phyloP scores from a whole-genome alignment of 2,329 filamentous ascomycete genomes.

The Fusarium caatingaense region DNA sequence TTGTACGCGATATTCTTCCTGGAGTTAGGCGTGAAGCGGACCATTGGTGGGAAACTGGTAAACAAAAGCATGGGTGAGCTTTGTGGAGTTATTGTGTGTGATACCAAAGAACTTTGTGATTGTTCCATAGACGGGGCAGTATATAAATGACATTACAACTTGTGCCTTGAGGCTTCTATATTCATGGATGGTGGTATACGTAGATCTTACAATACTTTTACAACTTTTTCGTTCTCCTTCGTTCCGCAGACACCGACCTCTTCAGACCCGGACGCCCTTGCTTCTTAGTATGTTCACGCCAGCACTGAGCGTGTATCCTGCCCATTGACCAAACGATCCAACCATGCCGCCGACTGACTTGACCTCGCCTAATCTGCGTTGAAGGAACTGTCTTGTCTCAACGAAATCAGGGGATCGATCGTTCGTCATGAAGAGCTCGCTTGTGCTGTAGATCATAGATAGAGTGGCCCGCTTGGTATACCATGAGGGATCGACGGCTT shows the following conservation, averaged over 20 bases:
- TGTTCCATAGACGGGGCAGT: conserved; percentile 14
- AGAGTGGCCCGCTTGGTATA: conserved; percentile 74
- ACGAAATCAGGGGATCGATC: conserved; percentile 78
- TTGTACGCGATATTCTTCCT: conserved; percentile 10
- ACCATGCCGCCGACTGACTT: conserved; percentile 71
- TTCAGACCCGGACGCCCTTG: conserved; percentile 83
- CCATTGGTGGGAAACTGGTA: conserved; percentile 15
- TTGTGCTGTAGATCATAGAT: conserved; percentile 72
- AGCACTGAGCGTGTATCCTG: conserved; percentile 82
- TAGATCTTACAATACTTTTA: conserved; percentile 45
- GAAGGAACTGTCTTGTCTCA: conserved; percentile 84
- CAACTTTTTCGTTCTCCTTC: conserved; percentile 19
- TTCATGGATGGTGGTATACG: conserved; percentile 36
- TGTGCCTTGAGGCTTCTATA: conserved; percentile 28
- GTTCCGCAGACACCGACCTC: neutral
- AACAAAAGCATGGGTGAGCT: conserved; percentile 9
- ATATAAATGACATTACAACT: conserved; percentile 20
- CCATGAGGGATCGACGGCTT: conserved; percentile 85
- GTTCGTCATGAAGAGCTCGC: conserved; percentile 94
- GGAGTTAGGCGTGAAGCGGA: conserved; percentile 23
- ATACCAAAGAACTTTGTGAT: conserved; percentile 18
- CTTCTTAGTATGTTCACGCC: conserved; percentile 86
- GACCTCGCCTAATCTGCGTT: conserved; percentile 78
- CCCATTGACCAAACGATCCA: conserved; percentile 76
- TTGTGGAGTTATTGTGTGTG: conserved; percentile 26